Conservation (phyloP, 805 yeast species). For the Candida succiphila region DNA sequence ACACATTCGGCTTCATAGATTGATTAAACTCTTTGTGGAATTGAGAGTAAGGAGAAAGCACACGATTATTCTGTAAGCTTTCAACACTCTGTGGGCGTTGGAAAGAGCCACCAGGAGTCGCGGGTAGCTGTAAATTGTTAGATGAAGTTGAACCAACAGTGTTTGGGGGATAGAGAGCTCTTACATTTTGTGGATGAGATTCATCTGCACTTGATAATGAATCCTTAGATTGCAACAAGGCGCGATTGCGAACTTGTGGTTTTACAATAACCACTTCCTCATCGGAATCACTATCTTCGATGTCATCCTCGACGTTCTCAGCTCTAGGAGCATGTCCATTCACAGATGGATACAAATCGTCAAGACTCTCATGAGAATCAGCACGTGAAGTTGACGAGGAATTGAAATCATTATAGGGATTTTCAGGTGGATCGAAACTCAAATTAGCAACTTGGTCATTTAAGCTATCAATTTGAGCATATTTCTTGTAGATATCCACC, state of each 20-base stretch:
- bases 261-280: conserved; percentile 13
- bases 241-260: conserved; percentile 9
- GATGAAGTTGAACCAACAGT: neutral
- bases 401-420: neutral
- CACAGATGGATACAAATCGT: neutral
- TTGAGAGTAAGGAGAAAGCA: conserved; percentile 25
- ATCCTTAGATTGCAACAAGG: neutral
- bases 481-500: conserved; percentile 21
- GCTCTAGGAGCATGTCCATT: no score
- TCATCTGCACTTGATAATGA: neutral
- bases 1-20: conserved; percentile 13
- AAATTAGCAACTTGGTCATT: conserved; percentile 1
- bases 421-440: conserved; percentile 2
- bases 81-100: neutral
- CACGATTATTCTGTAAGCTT: conserved; percentile 7
- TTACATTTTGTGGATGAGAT: conserved; percentile 1
- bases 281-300: conserved; percentile 8
- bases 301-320: conserved; percentile 3
- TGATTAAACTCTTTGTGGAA: conserved; percentile 20
- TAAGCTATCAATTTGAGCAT: conserved; percentile 16
- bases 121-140: neutral
- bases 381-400: conserved; percentile 8
- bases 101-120: neutral
- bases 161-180: conserved; percentile 1
- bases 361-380: neutral